These are phyloP conservation scores for Mycena sanguinolenta DNA, from an alignment of 768 basidiomycete genomes.

Conservation along the genomic window DNA sequence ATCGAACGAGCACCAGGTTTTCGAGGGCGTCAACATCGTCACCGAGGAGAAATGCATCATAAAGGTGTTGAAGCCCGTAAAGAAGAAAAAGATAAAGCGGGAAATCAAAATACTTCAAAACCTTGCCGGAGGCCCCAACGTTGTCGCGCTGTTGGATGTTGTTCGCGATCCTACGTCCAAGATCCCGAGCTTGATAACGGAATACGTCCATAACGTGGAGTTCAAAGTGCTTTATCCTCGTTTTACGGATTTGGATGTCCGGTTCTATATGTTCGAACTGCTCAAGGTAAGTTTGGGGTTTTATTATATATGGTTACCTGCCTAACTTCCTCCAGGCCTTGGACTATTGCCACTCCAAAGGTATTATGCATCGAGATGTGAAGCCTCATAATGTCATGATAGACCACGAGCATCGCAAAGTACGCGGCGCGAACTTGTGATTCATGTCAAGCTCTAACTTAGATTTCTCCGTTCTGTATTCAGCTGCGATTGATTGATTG, in stretches of 20 bases:
- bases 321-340: slow-evolving; percentile 71
- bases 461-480: slow-evolving; percentile 28
- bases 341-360: slow-evolving; percentile 98
- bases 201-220: slow-evolving; percentile 98
- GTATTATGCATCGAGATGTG: slow-evolving; percentile 99
- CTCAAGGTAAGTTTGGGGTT: slow-evolving; percentile 73
- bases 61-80: slow-evolving; percentile 98
- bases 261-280: slow-evolving; percentile 96
- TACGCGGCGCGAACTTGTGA: slow-evolving; percentile 51
- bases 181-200: slow-evolving; percentile 96
- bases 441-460: slow-evolving; percentile 18
- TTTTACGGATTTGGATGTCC: slow-evolving; percentile 95
- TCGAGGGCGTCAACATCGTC: slow-evolving; percentile 92
- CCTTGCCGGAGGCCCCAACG: slow-evolving; percentile 94
- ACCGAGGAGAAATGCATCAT: slow-evolving; percentile 97
- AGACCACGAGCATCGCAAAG: slow-evolving; percentile 96
- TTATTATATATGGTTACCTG: not conserved
- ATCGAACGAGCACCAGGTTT: slow-evolving; percentile 66
- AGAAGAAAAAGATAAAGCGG: slow-evolving; percentile 99
- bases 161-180: slow-evolving; percentile 96
- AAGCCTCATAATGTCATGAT: slow-evolving; percentile 99
- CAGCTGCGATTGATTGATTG: slow-evolving; percentile 97
- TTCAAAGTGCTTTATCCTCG: slow-evolving; percentile 97
- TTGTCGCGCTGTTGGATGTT: slow-evolving; percentile 93
- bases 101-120: slow-evolving; percentile 99